phyloP scores from a whole-genome alignment of 2,329 filamentous ascomycete species.

The Aureobasidium leucospermi region DNA sequence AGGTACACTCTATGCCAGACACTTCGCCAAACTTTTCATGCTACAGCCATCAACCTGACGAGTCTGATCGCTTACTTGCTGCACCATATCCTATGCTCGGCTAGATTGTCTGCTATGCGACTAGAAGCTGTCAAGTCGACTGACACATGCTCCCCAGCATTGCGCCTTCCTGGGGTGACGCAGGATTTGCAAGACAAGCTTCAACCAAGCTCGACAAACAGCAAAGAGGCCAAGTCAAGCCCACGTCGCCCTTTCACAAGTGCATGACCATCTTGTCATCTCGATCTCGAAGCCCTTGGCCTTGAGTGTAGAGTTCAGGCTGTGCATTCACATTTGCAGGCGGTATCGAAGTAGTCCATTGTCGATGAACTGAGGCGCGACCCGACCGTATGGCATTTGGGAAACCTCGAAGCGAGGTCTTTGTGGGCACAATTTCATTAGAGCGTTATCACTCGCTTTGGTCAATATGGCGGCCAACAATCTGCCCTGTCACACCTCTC shows the following conservation, averaged over 20 bases:
- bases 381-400: too few relatives aligned
- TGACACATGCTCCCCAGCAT: background rate
- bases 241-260: background rate
- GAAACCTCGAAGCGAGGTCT: too few relatives aligned
- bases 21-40: background rate
- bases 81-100: background rate
- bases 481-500: too few relatives aligned
- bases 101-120: background rate
- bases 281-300: too few relatives aligned
- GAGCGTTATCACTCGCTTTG: too few relatives aligned
- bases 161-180: background rate
- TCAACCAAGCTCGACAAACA: background rate
- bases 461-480: too few relatives aligned
- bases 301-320: background rate
- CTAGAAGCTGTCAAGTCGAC: background rate
- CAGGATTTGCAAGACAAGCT: background rate
- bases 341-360: too few relatives aligned
- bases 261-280: too few relatives aligned
- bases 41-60: too few relatives aligned
- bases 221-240: background rate
- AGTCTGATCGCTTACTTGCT: background rate
- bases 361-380: too few relatives aligned
- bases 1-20: slow-evolving; percentile 1
- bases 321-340: background rate
- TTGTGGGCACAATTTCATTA: too few relatives aligned